Percentiles rank a stretch among this genome's conserved stretches.
Conservation (phyloP, 2,329 filamentous ascomycete species). For the Malbranchea zuffiana region DNA sequence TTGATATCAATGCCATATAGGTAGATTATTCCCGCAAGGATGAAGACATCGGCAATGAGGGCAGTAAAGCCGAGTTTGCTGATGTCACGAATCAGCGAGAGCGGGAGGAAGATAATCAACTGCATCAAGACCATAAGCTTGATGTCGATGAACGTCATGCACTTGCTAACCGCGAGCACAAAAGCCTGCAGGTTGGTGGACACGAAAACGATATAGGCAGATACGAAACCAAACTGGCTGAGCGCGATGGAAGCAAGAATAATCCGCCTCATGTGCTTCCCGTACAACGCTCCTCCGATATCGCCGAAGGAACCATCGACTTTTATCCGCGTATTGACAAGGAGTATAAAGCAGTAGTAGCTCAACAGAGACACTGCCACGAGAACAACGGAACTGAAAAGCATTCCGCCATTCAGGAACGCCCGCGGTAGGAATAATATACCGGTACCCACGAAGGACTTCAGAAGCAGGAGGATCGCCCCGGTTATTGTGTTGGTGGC, state of each 20-base stretch:
- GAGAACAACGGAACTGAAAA: conserved; percentile 90
- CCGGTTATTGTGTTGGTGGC: conserved; percentile 70
- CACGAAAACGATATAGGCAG: conserved; percentile 94
- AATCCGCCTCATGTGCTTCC: conserved; percentile 74
- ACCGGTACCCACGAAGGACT: conserved; percentile 95
- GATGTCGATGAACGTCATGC: conserved; percentile 73
- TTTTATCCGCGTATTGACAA: conserved; percentile 74
- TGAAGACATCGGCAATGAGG: conserved; percentile 86
- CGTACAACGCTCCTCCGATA: conserved; percentile 85
- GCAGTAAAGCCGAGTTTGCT: conserved; percentile 95
- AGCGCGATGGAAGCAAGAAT: conserved; percentile 89
- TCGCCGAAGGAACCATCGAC: conserved; percentile 95
- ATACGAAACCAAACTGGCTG: conserved; percentile 89
- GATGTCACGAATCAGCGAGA: conserved; percentile 90
- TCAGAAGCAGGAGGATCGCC: conserved; percentile 75
- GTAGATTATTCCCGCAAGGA: conserved; percentile 81
- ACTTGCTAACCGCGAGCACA: conserved; percentile 80
- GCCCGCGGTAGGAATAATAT: conserved; percentile 87
- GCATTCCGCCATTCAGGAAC: conserved; percentile 92
- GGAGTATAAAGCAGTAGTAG: conserved; percentile 94
- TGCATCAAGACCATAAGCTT: conserved; percentile 88
- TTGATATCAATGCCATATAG: conserved; percentile 91
- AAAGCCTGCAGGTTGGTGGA: conserved; percentile 93
- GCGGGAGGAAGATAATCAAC: conserved; percentile 86
- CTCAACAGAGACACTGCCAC: conserved; percentile 73